These are phyloP conservation scores for Solanum aculeatissimum DNA, from an alignment of 305 asterid species.

Conservation along the genomic window DNA sequence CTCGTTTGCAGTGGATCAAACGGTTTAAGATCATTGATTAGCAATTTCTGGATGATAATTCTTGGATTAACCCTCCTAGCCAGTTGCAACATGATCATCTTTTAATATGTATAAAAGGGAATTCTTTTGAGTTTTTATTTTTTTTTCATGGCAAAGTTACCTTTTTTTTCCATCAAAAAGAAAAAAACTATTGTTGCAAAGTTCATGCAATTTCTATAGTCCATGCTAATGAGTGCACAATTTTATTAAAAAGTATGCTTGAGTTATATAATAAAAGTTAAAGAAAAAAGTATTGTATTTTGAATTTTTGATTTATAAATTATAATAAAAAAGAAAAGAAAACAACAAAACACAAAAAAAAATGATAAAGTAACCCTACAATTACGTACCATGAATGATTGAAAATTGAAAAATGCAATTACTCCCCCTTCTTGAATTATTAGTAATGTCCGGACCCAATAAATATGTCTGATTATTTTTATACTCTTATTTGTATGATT, in stretches of 20 bases:
- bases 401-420: no score
- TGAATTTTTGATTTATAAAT: background rate
- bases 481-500: no score
- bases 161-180: background rate
- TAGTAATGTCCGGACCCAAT: no score
- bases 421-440: no score
- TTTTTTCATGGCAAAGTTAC: background rate
- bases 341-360: background rate
- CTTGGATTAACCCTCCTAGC: slow-evolving; percentile 16
- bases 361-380: background rate
- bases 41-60: slow-evolving; percentile 23
- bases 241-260: background rate
- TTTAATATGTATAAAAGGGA: background rate
- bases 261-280: background rate
- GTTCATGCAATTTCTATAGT: background rate
- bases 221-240: background rate
- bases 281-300: background rate
- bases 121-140: background rate
- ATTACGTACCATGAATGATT: no score
- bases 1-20: slow-evolving; percentile 42
- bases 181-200: background rate
- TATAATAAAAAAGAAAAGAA: background rate
- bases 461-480: no score
- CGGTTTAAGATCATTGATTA: slow-evolving; percentile 3
- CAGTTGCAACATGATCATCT: slow-evolving; percentile 13